phyloP scores from a whole-genome alignment of 75 land plant species.

The Adiantum capillusveneris region DNA sequence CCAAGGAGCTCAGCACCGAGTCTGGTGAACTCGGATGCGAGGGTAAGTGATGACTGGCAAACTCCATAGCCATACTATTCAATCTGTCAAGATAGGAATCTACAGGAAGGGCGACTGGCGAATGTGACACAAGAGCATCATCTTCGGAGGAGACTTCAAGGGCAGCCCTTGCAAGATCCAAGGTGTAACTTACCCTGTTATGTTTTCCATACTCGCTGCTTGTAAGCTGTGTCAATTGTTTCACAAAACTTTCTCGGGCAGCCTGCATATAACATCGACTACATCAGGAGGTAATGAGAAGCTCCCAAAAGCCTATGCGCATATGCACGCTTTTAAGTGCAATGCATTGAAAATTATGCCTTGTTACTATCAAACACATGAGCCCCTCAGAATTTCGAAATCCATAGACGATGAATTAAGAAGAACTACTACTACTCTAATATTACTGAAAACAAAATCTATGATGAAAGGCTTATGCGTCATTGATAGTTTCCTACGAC shows the following conservation, averaged over 20 bases:
- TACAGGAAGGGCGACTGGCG: slow-evolving; percentile 71
- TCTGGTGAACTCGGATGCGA: slow-evolving; percentile 26
- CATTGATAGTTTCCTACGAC: too few relatives aligned
- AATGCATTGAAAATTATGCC: too few relatives aligned
- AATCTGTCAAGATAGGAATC: slow-evolving; percentile 54
- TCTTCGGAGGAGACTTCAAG: slow-evolving; percentile 74
- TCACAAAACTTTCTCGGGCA: slow-evolving; percentile 43
- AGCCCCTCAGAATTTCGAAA: too few relatives aligned
- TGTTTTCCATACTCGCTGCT: neutral
- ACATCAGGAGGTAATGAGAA: too few relatives aligned
- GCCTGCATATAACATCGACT: too few relatives aligned
- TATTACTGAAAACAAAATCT: too few relatives aligned
- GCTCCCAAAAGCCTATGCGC: too few relatives aligned
- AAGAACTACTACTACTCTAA: too few relatives aligned
- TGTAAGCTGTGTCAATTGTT: slow-evolving; percentile 33
- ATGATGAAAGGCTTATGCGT: too few relatives aligned
- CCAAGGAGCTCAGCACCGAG: slow-evolving; percentile 35
- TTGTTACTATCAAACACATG: too few relatives aligned
- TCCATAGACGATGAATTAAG: too few relatives aligned
- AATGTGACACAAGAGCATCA: slow-evolving; percentile 68
- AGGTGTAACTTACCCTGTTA: slow-evolving; percentile 1
- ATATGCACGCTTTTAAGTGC: too few relatives aligned
- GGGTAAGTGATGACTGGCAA: slow-evolving; percentile 43
- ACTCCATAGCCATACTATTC: slow-evolving; percentile 54
- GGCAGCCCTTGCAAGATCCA: slow-evolving; percentile 57